Evolutionary conservation across 345 rosid species (phyloP).

Genomic region (Euphorbia peplus): DNA sequence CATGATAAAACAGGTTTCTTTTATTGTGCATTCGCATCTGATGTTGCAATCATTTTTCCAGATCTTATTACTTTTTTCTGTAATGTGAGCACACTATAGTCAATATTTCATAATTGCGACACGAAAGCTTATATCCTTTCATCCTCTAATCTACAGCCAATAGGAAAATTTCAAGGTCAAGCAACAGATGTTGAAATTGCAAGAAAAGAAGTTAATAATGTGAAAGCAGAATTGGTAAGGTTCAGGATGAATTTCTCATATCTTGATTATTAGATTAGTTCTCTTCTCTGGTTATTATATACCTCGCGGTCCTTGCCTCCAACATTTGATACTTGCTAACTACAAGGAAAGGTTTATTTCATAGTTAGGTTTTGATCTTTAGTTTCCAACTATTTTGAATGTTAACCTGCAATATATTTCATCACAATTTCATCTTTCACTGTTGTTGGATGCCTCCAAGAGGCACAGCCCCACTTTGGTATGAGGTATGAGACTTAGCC

Average conservation of each 20-base stretch:
- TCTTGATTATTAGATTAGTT: not conserved
- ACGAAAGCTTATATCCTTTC: not conserved
- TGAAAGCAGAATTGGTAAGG: slow-evolving; percentile 76
- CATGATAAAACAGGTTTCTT: slow-evolving; percentile 61
- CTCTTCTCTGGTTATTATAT: slow-evolving; percentile 1
- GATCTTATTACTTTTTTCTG: slow-evolving; percentile 5
- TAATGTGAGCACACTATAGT: not conserved
- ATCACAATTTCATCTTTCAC: not conserved
- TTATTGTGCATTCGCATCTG: slow-evolving; percentile 12
- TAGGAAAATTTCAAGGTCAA: slow-evolving; percentile 93
- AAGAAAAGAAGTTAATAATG: slow-evolving; percentile 65
- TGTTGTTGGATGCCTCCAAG: not conserved
- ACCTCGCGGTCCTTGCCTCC: not conserved
- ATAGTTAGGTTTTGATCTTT: not conserved
- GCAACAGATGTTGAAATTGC: slow-evolving; percentile 80
- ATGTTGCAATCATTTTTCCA: slow-evolving; percentile 9
- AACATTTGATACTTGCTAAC: not conserved
- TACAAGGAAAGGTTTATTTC: not conserved
- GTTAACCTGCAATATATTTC: not conserved
- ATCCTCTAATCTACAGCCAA: slow-evolving; percentile 58
- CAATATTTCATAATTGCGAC: not conserved
- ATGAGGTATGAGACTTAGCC: not conserved
- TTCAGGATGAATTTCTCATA: slow-evolving; percentile 2
- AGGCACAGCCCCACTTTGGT: not conserved
- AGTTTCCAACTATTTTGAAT: not conserved